Base-by-base conservation (phyloP, 768 basidiomycete species). In the Suillus americanus region DNA sequence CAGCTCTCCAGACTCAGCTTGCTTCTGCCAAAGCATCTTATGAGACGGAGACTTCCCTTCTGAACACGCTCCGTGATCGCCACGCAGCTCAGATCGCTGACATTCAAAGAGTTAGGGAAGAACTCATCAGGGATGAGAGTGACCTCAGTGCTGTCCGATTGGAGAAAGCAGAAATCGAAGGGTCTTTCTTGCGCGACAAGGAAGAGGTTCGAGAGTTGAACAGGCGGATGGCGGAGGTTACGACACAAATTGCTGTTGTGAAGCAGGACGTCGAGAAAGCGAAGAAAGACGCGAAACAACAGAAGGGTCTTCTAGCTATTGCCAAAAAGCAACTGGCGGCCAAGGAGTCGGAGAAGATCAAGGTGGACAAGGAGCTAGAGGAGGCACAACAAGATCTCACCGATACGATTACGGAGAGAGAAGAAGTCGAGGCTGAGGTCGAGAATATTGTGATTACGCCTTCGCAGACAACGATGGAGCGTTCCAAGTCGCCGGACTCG, bases 251-350 rank as follows among this genome's bases (percentile, higher is more conserved):
- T 41, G 86, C 91, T 54, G 72, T 79, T 13, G 74, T 89, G 60
- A 95, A 91, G 75, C 80, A 78, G 13, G 89, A 92, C 66, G 79
- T 95, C 25, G 97, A 99, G 76, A 95, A 92, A 79, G 75, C 85
- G 46, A 95, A 89, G 81, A 99, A 93, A 78, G 96, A 98, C 60
- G 94, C 92, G 2, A 91, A 97, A 75, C 94, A 97, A 73, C 96
- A 98, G 80, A 98, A 94, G 75, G 97, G 97, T 12, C 82, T 97
- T 67, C 83, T 97, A 28, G 95, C 95, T 5, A 97, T 99, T 73
- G 92, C 94, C 6, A 90, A 90, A 80, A 99, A 99, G 76, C 97
- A 99, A 79, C 80, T 99, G 33, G 85, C 85, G 30, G 86, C 91
- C 5, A 90, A 93, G 66, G 97, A 99, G 74, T 80, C 83, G 0